Evolutionary conservation across 2,329 filamentous ascomycete species (phyloP).

Genomic region (Didymella pinodella): DNA sequence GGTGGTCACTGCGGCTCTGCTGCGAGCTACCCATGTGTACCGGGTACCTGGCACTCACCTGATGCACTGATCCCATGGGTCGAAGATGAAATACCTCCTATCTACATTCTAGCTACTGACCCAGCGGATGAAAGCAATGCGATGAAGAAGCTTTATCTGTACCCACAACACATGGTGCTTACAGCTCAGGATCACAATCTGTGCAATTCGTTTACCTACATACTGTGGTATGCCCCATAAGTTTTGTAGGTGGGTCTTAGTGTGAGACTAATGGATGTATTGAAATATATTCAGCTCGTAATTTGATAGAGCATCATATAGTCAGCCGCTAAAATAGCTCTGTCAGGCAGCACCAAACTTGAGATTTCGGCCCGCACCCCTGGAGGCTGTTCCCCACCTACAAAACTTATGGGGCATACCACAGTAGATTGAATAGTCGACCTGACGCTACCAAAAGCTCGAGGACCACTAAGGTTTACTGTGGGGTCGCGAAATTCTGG

Average conservation of each 20-base stretch:
- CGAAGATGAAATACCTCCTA: neutral
- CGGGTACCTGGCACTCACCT: neutral
- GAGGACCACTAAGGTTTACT: no score
- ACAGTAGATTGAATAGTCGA: neutral
- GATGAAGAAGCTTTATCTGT: conserved; percentile 2
- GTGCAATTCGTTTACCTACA: neutral
- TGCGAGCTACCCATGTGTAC: neutral
- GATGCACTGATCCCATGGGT: conserved; percentile 1
- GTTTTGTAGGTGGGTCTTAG: no score
- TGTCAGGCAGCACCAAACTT: no score
- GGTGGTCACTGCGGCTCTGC: conserved; percentile 8
- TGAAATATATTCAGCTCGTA: no score
- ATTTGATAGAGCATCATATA: no score
- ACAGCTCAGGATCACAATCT: neutral
- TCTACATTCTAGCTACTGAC: neutral
- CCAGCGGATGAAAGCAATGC: conserved; percentile 2
- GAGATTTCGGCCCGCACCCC: no score
- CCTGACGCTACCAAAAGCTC: neutral
- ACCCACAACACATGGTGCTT: neutral
- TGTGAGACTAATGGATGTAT: no score
- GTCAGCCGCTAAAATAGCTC: no score
- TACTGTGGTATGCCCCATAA: no score
- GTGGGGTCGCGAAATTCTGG: no score
- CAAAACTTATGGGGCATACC: no score
- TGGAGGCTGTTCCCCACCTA: no score